Conservation (phyloP, 192 early-diverging fungal species). For the Coemansia sp. region DNA sequence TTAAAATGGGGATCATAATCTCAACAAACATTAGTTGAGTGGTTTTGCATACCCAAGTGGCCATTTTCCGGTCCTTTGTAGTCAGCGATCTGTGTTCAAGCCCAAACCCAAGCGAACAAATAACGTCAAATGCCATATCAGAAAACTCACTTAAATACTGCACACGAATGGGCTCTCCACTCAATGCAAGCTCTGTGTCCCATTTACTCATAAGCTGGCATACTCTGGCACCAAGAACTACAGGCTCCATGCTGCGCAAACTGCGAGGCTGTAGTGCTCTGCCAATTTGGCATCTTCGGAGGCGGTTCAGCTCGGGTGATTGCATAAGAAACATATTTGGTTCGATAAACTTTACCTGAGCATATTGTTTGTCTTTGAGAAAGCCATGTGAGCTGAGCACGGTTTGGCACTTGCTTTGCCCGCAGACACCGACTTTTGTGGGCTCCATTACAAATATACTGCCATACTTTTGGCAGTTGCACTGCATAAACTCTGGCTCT, state of each 20-base stretch:
- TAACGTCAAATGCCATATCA: conserved; percentile 44
- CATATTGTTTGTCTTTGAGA: conserved; percentile 33
- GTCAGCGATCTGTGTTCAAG: conserved; percentile 34
- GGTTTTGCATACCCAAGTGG: conserved; percentile 36
- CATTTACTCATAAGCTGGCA: no score
- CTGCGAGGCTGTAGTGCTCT: conserved; percentile 19
- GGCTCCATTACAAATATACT: conserved; percentile 41
- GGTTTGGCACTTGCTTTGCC: conserved; percentile 21
- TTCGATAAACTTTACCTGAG: conserved; percentile 29
- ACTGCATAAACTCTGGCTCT: conserved; percentile 35
- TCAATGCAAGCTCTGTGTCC: no score
- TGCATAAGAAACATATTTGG: conserved; percentile 40
- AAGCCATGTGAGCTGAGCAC: conserved; percentile 43
- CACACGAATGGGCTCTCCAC: conserved; percentile 1
- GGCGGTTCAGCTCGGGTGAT: conserved; percentile 35
- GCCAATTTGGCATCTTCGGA: conserved; percentile 36
- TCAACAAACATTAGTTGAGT: conserved; percentile 29
- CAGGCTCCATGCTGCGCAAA: conserved; percentile 36
- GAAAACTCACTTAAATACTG: conserved; percentile 36
- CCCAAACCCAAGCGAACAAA: conserved; percentile 42
- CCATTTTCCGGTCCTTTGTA: conserved; percentile 24
- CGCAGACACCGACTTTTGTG: conserved; percentile 27
- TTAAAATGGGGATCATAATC: conserved; percentile 21
- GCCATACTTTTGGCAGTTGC: conserved; percentile 39
- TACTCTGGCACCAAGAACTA: no score